Percentiles rank a stretch among this genome's conserved stretches.
phyloP scores from a whole-genome alignment of 2,329 filamentous ascomycete genomes.

The Colletotrichum agaves region DNA sequence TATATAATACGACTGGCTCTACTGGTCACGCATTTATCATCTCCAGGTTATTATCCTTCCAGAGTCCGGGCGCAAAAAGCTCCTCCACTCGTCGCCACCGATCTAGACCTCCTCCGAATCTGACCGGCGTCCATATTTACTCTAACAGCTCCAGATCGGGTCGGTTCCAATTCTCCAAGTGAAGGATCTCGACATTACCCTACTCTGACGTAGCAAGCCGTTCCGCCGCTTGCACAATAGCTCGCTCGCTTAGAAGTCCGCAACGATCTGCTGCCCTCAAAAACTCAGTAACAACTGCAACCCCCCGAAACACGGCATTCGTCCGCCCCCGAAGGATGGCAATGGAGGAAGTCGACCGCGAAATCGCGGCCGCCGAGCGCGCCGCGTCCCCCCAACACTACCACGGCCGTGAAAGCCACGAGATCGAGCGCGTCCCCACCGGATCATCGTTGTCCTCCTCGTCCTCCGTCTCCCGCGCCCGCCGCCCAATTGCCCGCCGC shows the following conservation, averaged over 20 bases:
- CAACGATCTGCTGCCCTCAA: neutral
- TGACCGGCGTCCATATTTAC: slow-evolving; percentile 16
- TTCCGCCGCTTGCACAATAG: slow-evolving; percentile 16
- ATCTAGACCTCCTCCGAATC: slow-evolving; percentile 20
- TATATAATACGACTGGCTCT: neutral
- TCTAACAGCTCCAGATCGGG: neutral
- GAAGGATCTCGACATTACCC: slow-evolving; percentile 1
- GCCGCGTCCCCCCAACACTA: slow-evolving; percentile 60
- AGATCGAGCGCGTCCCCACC: slow-evolving; percentile 70
- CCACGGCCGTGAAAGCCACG: slow-evolving; percentile 56
- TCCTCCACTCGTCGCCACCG: slow-evolving; percentile 13
- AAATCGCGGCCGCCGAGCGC: slow-evolving; percentile 64
- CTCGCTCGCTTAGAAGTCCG: neutral
- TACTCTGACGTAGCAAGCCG: slow-evolving; percentile 27
- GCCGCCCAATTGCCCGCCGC: slow-evolving; percentile 49
- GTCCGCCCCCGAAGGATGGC: slow-evolving; percentile 44
- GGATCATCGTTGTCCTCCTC: slow-evolving; percentile 62
- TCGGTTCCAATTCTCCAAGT: neutral
- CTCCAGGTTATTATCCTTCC: slow-evolving; percentile 32
- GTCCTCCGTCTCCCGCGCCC: slow-evolving; percentile 51
- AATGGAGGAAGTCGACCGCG: slow-evolving; percentile 65
- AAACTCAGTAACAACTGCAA: neutral
- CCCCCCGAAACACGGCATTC: slow-evolving; percentile 8
- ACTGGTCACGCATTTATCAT: slow-evolving; percentile 7
- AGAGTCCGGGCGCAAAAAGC: neutral